Evolutionary conservation across 2,329 filamentous ascomycete species (phyloP).

Genomic region (Clathrospora elynae): DNA sequence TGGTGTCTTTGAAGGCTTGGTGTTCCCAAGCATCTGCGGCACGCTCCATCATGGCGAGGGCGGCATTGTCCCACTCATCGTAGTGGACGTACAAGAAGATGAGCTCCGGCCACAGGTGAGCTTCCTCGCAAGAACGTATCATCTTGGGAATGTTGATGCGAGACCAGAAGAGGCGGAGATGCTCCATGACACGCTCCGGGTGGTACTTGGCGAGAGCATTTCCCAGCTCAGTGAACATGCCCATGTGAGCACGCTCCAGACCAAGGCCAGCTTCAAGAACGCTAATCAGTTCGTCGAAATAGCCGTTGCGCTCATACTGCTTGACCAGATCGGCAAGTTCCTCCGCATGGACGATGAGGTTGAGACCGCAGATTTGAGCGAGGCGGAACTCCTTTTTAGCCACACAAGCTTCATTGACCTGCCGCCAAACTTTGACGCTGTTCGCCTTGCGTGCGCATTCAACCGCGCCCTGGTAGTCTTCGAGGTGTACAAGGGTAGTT

Average conservation of each 20-base stretch:
- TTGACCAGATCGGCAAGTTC: constrained; percentile 90
- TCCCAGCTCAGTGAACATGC: constrained; percentile 92
- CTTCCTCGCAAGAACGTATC: constrained; percentile 90
- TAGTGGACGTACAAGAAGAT: constrained; percentile 99
- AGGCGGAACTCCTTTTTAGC: constrained; percentile 98
- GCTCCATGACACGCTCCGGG: constrained; percentile 95
- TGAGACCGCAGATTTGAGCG: constrained; percentile 97
- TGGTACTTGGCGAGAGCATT: constrained; percentile 94
- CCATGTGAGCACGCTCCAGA: constrained; percentile 88
- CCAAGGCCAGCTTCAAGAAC: constrained; percentile 94
- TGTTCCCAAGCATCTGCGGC: constrained; percentile 98
- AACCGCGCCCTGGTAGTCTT: constrained; percentile 95
- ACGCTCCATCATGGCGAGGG: constrained; percentile 96
- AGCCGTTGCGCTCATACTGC: constrained; percentile 95
- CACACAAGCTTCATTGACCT: constrained; percentile 95
- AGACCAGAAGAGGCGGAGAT: constrained; percentile 97
- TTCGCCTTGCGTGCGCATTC: constrained; percentile 98
- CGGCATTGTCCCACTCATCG: constrained; percentile 97
- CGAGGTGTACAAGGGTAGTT: constrained; percentile 94
- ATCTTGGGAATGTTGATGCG: constrained; percentile 98
- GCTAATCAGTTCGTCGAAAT: constrained; percentile 96
- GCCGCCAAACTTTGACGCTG: constrained; percentile 99
- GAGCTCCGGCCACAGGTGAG: constrained; percentile 94
- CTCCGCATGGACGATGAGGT: constrained; percentile 96
- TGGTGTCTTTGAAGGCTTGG: constrained; percentile 98